These are phyloP conservation scores for Thyridium curvatum DNA, from an alignment of 2,329 filamentous ascomycete genomes.

Conservation along the genomic window DNA sequence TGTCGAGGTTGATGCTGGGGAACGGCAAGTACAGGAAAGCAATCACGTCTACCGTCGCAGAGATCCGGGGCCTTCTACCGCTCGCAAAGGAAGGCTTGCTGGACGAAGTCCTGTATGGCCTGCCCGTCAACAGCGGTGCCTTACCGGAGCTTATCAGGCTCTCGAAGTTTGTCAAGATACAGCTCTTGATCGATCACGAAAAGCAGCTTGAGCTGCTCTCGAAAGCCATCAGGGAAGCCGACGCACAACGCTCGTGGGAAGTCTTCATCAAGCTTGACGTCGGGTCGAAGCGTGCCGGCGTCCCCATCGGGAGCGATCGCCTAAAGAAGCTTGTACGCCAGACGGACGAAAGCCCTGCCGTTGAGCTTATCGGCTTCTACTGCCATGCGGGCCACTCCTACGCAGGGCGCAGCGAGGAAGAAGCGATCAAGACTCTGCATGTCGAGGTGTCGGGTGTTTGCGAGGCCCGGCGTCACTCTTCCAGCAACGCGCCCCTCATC, in stretches of 20 bases:
- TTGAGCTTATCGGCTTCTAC: conserved; percentile 28
- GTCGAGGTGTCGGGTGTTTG: conserved; percentile 23
- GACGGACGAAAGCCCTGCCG: conserved; percentile 18
- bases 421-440: conserved; percentile 21
- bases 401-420: conserved; percentile 18
- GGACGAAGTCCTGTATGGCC: conserved; percentile 32
- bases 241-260: conserved; percentile 17
- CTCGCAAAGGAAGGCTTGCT: conserved; percentile 30
- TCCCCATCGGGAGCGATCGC: conserved; percentile 16
- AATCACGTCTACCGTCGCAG: conserved; percentile 31
- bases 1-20: conserved; percentile 32
- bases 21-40: conserved; percentile 27
- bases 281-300: conserved; percentile 25
- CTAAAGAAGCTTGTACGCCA: conserved; percentile 18
- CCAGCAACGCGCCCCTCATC: conserved; percentile 16
- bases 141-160: conserved; percentile 21
- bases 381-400: conserved; percentile 31
- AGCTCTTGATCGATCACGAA: conserved; percentile 29
- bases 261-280: conserved; percentile 30
- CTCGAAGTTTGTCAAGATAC: conserved; percentile 19
- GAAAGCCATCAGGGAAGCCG: conserved; percentile 2
- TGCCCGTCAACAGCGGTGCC: conserved; percentile 28
- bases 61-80: conserved; percentile 30
- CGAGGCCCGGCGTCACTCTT: conserved; percentile 19
- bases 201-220: conserved; percentile 24